Evolutionary conservation across 768 basidiomycete species (phyloP), one percentile per base, ranked within the genome.

Genomic region (Ramaria rubella): DNA sequence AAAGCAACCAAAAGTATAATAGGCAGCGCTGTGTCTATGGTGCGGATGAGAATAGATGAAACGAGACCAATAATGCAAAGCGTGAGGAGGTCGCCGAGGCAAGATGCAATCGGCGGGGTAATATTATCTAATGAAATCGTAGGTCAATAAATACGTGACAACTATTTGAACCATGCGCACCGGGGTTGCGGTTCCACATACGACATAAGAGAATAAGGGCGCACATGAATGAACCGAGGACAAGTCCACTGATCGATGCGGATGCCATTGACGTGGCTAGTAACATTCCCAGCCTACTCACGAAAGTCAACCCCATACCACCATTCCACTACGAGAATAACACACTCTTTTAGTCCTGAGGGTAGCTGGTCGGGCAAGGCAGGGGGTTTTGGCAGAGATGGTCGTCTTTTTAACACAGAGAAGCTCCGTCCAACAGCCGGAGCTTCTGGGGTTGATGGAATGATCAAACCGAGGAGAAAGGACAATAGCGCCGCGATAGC

Each of bases 181-280:
- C 94, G 55, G 96, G 96, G 69, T 99, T 87, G 40, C 86, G 80
- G 4, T 85, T 81, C 59, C 79, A 82, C 64, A 75, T 78, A 50
- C 90, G 75, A 67, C 93, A 94, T 1, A 88, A 51, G 21, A 97
- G 77, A 49, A 97, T 81, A 27, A 97, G 78, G 21, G 73, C 69
- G 63, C 87, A 90, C 93, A 97, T 97, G 71, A 99, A 96, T 0
- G 87, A 88, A 4, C 95, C 96, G 1, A 98, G 80, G 1, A 93
- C 64, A 3, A 88, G 69, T 60, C 86, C 83, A 9, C 89, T 90
- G 12, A 88, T 67, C 52, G 85, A 86, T 0, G 94, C 84, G 1
- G 93, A 81, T 14, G 86, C 77, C 87, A 94, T 92, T 1, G 86
- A 76, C 4, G 87, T 81, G 11, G 86, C 79, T 0, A 86, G 80